Base-by-base conservation (phyloP, 148 eudicot species). In the Oxyria digyna region DNA sequence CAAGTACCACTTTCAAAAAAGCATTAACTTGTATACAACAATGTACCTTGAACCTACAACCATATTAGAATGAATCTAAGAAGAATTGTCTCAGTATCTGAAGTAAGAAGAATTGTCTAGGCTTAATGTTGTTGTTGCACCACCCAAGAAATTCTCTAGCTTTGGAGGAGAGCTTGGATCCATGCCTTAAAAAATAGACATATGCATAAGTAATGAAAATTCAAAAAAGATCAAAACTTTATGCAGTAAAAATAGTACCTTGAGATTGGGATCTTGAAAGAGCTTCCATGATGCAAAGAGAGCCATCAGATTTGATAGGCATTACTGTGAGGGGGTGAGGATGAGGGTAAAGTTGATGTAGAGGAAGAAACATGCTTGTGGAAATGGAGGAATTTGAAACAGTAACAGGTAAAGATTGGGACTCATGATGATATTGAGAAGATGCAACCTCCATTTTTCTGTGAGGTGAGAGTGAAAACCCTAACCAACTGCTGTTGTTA, bases 261-360 rank as follows among this genome's bases (percentile, higher is more conserved):
- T 66, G 27, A 66, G 69, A 18, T 66, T 66, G 69, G 69, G 69
- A 66, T 66, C 69, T 66, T 21, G 69, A 7, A 26, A 66, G 69
- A 38, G 69, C 97, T 82, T 89, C 93, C 84, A 85, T 88, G 33
- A 89, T 64, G 72, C 89, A 89, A 14, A 89, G 84, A 45, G 97
- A 89, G 6, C 97, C 97, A 79, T 91, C 97, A 70, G 93, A 87
- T 40, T 85, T 89, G 69, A 91, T 87, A 46, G 97, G 97, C 97
- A 91, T 91, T 3, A 85, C 83, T 72, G 89, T 69, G 71, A 87
- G 79, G 18, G 78, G 77, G 27, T 72, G 74, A 43, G 50, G 17
- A 26, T 43, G 76, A 42, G 85, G 80, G n/a, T n/a, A 81, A 70
- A 8, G 74, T n/a, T 66, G 75, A 6, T 21, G 63, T 52, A 67